phyloP scores from a whole-genome alignment of 2,329 filamentous ascomycete species.

The Neonectria ditissima region DNA sequence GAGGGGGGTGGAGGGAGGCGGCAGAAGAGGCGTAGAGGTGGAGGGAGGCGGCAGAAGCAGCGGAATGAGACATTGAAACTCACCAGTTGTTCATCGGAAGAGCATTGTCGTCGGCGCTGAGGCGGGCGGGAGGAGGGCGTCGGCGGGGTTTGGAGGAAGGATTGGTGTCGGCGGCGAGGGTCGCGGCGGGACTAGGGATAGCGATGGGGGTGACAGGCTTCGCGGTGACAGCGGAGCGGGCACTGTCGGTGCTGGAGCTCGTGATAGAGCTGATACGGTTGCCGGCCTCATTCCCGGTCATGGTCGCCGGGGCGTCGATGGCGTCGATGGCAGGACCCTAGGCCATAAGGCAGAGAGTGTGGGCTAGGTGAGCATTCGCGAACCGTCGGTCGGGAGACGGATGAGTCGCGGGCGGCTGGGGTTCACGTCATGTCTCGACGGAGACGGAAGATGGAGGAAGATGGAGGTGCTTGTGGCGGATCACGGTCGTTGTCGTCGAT shows the following conservation, averaged over 20 bases:
- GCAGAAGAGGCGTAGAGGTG: slow-evolving; percentile 28
- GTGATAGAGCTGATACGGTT: slow-evolving; percentile 66
- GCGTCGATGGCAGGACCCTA: slow-evolving; percentile 46
- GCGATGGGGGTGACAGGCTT: slow-evolving; percentile 56
- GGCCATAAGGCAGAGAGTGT: slow-evolving; percentile 46
- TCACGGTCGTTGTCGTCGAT: background rate
- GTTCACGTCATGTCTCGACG: slow-evolving; percentile 50
- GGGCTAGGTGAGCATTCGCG: slow-evolving; percentile 37
- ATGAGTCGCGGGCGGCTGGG: slow-evolving; percentile 34
- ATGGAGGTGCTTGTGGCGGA: slow-evolving; percentile 20
- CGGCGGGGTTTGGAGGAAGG: slow-evolving; percentile 38
- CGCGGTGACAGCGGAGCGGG: slow-evolving; percentile 74
- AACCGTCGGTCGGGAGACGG: slow-evolving; percentile 28
- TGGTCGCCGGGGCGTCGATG: slow-evolving; percentile 60
- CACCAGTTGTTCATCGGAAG: slow-evolving; percentile 44
- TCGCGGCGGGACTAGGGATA: slow-evolving; percentile 13
- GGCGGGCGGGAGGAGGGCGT: slow-evolving; percentile 33
- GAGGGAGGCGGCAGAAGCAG: slow-evolving; percentile 26
- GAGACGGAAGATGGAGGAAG: slow-evolving; percentile 14
- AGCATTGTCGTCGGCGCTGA: slow-evolving; percentile 42
- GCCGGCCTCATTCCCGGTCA: slow-evolving; percentile 75
- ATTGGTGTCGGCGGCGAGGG: slow-evolving; percentile 33
- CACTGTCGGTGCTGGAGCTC: slow-evolving; percentile 70
- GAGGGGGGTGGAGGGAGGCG: slow-evolving; percentile 26
- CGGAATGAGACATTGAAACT: slow-evolving; percentile 28